Percentiles rank a stretch among this genome's conserved stretches.
Evolutionary conservation across 108 stramenopile genomes (phyloP).

Genomic region (Skeletonema potamos): DNA sequence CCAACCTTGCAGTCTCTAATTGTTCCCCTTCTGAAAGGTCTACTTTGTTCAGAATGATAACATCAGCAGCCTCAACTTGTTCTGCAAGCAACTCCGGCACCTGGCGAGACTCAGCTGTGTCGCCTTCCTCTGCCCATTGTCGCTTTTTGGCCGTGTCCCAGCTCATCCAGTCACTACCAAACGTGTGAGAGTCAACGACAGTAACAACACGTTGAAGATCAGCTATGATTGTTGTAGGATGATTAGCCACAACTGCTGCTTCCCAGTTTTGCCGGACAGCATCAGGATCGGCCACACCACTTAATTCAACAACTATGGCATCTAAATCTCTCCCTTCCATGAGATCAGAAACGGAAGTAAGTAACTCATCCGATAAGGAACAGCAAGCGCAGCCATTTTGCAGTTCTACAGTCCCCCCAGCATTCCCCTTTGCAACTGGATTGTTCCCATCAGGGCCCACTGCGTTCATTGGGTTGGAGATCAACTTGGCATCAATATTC

Average conservation of each 20-base stretch:
- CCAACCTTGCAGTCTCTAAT: constrained; percentile 42
- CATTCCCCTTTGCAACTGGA: constrained; percentile 5
- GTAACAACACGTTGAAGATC: constrained; percentile 77
- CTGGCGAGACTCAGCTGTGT: constrained; percentile 51
- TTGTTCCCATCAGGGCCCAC: constrained; percentile 2
- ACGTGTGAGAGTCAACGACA: constrained; percentile 81
- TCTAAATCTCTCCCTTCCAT: constrained; percentile 58
- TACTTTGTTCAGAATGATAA: constrained; percentile 88
- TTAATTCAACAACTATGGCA: constrained; percentile 90
- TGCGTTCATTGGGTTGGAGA: constrained; percentile 30
- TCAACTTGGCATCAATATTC: constrained; percentile 96
- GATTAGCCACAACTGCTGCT: constrained; percentile 32
- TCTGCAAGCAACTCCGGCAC: constrained; percentile 86
- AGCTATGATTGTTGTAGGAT: constrained; percentile 57
- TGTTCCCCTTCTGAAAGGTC: constrained; percentile 70
- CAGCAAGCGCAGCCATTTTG: constrained; percentile 71
- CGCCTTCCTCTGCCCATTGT: constrained; percentile 52
- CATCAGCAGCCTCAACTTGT: constrained; percentile 92
- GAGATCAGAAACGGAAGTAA: constrained; percentile 52
- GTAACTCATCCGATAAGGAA: constrained; percentile 85
- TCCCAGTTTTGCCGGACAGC: constrained; percentile 80
- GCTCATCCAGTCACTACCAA: constrained; percentile 86
- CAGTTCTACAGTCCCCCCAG: constrained; percentile 54
- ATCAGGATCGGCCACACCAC: constrained; percentile 90
- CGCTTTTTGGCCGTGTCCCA: constrained; percentile 55